Evolutionary conservation across 768 basidiomycete species (phyloP).

Genomic region (Cubamyces lactineus): DNA sequence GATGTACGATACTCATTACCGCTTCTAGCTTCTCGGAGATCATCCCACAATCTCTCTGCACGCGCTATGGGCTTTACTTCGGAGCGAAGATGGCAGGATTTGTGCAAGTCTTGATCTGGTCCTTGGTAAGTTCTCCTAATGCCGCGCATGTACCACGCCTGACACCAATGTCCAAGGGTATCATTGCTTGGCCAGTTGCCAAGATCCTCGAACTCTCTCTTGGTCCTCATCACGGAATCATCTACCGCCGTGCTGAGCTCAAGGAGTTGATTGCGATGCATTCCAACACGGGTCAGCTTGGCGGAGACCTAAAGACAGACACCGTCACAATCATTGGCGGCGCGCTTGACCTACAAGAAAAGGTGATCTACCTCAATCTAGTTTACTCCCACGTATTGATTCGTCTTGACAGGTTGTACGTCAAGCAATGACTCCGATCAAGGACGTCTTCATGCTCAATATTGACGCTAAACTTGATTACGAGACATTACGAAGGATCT

Average conservation of each 20-base stretch:
- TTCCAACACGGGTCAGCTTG: constrained; percentile 67
- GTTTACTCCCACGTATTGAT: neutral
- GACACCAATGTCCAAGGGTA: constrained; percentile 47
- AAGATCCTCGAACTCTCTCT: constrained; percentile 78
- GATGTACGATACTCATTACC: neutral
- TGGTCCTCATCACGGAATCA: constrained; percentile 87
- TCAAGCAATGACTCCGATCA: constrained; percentile 80
- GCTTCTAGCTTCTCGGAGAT: constrained; percentile 79
- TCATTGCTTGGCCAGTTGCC: constrained; percentile 85
- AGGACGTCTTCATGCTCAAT: constrained; percentile 84
- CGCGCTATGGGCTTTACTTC: constrained; percentile 85
- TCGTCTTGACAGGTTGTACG: constrained; percentile 15
- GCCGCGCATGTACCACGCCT: too few relatives aligned
- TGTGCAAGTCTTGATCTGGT: constrained; percentile 68
- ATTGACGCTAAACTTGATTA: constrained; percentile 85
- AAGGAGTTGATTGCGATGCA: constrained; percentile 94
- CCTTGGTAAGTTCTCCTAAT: constrained; percentile 47
- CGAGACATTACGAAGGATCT: constrained; percentile 75
- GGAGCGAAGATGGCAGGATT: constrained; percentile 85
- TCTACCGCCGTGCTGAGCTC: constrained; percentile 80
- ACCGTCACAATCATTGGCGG: constrained; percentile 91
- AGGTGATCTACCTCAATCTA: constrained; percentile 42
- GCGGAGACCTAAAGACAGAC: constrained; percentile 84
- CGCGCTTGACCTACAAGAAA: constrained; percentile 87
- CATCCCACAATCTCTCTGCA: constrained; percentile 91